phyloP scores from a whole-genome alignment of 352 stramenopile genomes.

The Pythium graminicola region DNA sequence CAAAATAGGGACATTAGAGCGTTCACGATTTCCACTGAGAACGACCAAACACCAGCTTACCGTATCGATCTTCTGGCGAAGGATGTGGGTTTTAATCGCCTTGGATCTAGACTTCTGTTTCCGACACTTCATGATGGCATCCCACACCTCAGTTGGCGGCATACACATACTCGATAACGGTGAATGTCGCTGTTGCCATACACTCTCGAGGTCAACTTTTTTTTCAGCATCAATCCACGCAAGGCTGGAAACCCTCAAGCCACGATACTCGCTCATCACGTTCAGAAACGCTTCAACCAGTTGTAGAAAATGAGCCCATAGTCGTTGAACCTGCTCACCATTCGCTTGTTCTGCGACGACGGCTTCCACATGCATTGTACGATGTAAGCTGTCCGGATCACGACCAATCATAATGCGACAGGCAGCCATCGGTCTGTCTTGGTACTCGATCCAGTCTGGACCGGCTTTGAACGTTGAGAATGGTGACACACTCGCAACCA shows the following conservation, averaged over 20 bases:
- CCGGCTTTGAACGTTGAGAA: not conserved
- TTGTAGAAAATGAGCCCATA: constrained; percentile 1
- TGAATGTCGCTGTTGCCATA: too few relatives aligned
- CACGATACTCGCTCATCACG: constrained; percentile 3
- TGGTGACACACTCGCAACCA: constrained; percentile 5
- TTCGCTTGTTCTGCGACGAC: not conserved
- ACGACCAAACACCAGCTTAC: too few relatives aligned
- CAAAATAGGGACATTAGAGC: too few relatives aligned
- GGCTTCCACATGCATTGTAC: constrained; percentile 5
- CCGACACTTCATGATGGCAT: too few relatives aligned
- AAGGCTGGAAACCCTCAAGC: constrained; percentile 1
- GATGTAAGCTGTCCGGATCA: not conserved
- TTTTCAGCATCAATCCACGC: too few relatives aligned
- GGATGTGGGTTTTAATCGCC: too few relatives aligned
- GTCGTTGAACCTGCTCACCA: not conserved
- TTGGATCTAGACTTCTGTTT: too few relatives aligned
- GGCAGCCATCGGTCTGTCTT: not conserved
- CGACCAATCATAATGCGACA: constrained; percentile 2
- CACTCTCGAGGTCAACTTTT: too few relatives aligned
- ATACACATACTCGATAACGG: too few relatives aligned
- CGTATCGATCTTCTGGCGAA: too few relatives aligned
- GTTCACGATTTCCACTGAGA: too few relatives aligned
- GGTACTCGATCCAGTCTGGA: constrained; percentile 7
- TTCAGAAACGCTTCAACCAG: not conserved
- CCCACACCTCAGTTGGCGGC: too few relatives aligned